Base-by-base conservation (phyloP, 2,329 filamentous ascomycete genomes). In the Pseudogymnoascus sp. region DNA sequence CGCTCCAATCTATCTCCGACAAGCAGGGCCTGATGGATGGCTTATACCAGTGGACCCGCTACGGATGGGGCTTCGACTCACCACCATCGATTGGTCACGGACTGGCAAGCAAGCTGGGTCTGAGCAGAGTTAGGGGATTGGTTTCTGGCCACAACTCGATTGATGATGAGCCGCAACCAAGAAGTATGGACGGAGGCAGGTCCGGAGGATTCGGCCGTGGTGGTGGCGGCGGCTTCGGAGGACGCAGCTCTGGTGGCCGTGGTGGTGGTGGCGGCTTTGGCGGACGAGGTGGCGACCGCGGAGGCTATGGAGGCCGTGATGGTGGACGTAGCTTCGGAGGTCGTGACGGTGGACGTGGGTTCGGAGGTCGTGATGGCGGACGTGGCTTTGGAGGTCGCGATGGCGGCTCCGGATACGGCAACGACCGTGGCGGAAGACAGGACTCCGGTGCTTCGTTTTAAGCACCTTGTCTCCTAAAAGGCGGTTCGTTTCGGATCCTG, bases 61-160 rank as follows among this genome's bases (percentile, higher is more conserved):
- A 67, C 65, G 73, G 71, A 23, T 74, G 72, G 72, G 73, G 73
- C 7, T 72, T 67, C 60, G 71, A 72, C 21, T 34, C 67, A 23
- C 72, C 73, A n/a, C 73, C 73, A 8, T 4, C 42, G 0, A 65
- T 74, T 23, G 4, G 45, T 3, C 57, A 62, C n/a, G 18, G n/a
- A 2, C 23, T 70, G 3, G 69, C 68, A 1, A n/a, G 34, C 4
- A 72, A 68, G 45, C 26, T 74, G 16, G 70, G 70, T 11, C 34
- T 73, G 11, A 4, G 40, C 8, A 66, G 62, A 21, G 26, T 34
- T 39, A 34, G 59, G 11, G 60, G 60, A 6, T 47, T 64, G 18
- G 31, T 42, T 54, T 47, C 59, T 12, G 59, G 63, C 16, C 57
- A 62, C 47, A 39, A 61, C 31, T 63, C 61, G 10, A 10, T 40